These are phyloP conservation scores for Achaetomium macrosporum DNA, from an alignment of 2,329 filamentous ascomycete species.

Conservation along the genomic window DNA sequence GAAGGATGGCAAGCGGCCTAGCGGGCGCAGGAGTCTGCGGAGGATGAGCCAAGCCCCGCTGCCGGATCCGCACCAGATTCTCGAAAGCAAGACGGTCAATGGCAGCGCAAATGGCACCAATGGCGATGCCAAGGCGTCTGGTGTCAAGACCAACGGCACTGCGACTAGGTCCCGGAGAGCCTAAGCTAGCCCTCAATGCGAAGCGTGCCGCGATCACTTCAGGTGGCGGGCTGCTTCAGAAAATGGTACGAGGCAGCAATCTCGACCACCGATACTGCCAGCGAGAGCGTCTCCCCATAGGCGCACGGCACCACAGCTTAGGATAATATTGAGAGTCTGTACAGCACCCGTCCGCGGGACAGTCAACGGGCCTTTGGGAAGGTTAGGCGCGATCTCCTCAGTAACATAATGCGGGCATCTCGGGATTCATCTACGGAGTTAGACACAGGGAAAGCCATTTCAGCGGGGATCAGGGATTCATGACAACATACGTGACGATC, in stretches of 20 bases:
- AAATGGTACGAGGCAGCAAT: background rate
- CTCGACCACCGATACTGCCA: background rate
- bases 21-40: slow-evolving; percentile 70
- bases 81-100: slow-evolving; percentile 54
- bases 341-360: background rate
- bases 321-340: slow-evolving; percentile 7
- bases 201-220: background rate
- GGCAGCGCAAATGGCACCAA: slow-evolving; percentile 42
- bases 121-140: slow-evolving; percentile 20
- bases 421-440: slow-evolving; percentile 25
- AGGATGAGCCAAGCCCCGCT: slow-evolving; percentile 62
- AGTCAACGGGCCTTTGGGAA: slow-evolving; percentile 4
- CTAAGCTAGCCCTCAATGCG: slow-evolving; percentile 5
- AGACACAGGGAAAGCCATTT: slow-evolving; percentile 19
- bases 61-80: slow-evolving; percentile 62
- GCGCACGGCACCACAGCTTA: background rate
- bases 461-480: slow-evolving; percentile 12
- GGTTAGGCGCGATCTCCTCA: slow-evolving; percentile 11
- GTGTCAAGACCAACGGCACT: slow-evolving; percentile 23
- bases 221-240: background rate
- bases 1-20: slow-evolving; percentile 72
- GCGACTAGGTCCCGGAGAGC: slow-evolving; percentile 24
- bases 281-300: background rate
- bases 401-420: slow-evolving; percentile 21
- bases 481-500: slow-evolving; percentile 12